phyloP scores from a whole-genome alignment of 306 rosid species.

The Ammopiptanthus mongolicus region DNA sequence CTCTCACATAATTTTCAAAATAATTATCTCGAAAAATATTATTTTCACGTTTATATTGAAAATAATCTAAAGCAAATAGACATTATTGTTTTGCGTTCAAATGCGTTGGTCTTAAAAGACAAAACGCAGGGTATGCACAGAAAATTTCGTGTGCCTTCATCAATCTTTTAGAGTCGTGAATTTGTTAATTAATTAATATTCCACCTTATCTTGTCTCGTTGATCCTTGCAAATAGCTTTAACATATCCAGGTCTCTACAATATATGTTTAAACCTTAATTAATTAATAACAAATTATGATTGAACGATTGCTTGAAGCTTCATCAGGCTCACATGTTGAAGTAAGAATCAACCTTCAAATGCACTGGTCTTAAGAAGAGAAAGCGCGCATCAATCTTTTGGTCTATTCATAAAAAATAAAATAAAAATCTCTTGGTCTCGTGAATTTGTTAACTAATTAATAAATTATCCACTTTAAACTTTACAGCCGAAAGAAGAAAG shows the following conservation, averaged over 20 bases:
- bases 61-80: too few species aligned
- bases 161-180: too few species aligned
- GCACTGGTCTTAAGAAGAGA: not conserved
- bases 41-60: too few species aligned
- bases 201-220: not conserved
- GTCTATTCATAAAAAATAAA: too few species aligned
- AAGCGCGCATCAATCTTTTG: not conserved
- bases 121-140: too few species aligned
- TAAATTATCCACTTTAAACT: slow-evolving; percentile 28
- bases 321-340: not conserved
- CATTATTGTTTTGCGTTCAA: too few species aligned
- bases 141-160: too few species aligned
- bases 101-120: too few species aligned
- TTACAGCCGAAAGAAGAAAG: slow-evolving; percentile 64
- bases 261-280: not conserved
- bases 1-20: too few species aligned
- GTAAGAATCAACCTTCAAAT: not conserved
- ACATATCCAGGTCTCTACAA: not conserved
- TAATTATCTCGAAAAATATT: too few species aligned
- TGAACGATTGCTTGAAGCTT: not conserved
- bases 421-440: not conserved
- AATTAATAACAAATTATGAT: not conserved
- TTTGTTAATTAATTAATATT: not conserved
- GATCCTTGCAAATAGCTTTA: not conserved
- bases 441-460: not conserved